A percentile compares a stretch with the other conserved stretches of the same genome.
These are phyloP conservation scores for Ustilago xerochloae DNA, from an alignment of 1,284 basidiomycete genomes.

Conservation along the genomic window DNA sequence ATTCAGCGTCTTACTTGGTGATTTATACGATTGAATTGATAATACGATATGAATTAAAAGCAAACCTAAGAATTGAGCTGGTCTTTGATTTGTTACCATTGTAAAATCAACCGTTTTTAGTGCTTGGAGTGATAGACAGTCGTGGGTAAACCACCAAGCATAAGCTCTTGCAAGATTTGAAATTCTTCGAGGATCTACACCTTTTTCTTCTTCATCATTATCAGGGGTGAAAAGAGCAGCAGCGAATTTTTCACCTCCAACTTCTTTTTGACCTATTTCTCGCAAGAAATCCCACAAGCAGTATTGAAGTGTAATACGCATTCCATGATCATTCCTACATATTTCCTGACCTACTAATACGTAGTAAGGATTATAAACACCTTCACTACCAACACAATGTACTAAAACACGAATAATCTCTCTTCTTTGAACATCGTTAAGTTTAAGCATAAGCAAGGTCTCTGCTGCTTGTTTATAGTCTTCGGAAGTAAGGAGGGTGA, in stretches of 20 bases:
- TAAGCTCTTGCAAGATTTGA: conserved; percentile 82
- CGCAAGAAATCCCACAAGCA: conserved; percentile 97
- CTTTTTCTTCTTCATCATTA: conserved; percentile 34
- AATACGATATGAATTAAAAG: conserved; percentile 55
- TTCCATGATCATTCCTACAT: conserved; percentile 72
- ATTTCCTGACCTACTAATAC: conserved; percentile 76
- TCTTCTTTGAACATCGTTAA: conserved; percentile 90
- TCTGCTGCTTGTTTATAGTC: conserved; percentile 95
- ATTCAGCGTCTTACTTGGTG: conserved; percentile 39
- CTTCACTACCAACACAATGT: conserved; percentile 81
- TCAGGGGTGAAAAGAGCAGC: conserved; percentile 69
- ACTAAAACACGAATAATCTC: conserved; percentile 91
- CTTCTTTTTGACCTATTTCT: conserved; percentile 83
- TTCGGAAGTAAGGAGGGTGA: conserved; percentile 82
- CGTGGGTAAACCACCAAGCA: conserved; percentile 85
- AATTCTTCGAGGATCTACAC: conserved; percentile 68
- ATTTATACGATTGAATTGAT: conserved; percentile 38
- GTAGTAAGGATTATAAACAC: conserved; percentile 91
- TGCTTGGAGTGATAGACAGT: conserved; percentile 80
- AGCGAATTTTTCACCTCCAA: conserved; percentile 85
- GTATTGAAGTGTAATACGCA: conserved; percentile 93
- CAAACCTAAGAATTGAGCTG: conserved; percentile 50
- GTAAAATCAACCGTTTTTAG: conserved; percentile 60
- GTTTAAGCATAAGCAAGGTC: conserved; percentile 80
- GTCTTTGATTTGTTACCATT: conserved; percentile 22